Evolutionary conservation across 2,329 filamentous ascomycete species (phyloP).

Genomic region (Nemania sp.): DNA sequence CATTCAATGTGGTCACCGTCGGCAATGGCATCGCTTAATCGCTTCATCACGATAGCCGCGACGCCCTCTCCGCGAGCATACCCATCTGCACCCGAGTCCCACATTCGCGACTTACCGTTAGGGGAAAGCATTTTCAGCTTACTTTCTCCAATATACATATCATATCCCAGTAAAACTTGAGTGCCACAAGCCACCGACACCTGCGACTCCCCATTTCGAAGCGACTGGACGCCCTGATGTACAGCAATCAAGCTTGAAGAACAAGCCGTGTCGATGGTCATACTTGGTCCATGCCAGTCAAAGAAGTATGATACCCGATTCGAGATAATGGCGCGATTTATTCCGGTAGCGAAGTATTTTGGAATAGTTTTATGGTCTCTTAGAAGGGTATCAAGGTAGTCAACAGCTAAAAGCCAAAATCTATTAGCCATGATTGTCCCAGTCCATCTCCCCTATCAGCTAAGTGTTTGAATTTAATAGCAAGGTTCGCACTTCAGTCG

Average conservation of each 20-base stretch:
- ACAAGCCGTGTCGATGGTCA: conserved; percentile 61
- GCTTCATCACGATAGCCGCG: conserved; percentile 52
- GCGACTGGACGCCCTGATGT: conserved; percentile 48
- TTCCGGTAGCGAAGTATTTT: conserved; percentile 42
- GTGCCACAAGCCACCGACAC: conserved; percentile 35
- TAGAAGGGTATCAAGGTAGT: conserved; percentile 28
- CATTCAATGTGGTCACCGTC: conserved; percentile 53
- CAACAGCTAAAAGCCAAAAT: conserved; percentile 1
- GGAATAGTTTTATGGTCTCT: conserved; percentile 24
- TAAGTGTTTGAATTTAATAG: too few relatives aligned
- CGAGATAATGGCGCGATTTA: conserved; percentile 52
- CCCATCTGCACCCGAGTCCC: conserved; percentile 54
- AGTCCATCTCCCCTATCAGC: too few relatives aligned
- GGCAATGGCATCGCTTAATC: conserved; percentile 48
- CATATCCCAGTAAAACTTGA: conserved; percentile 34
- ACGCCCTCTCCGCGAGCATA: conserved; percentile 52
- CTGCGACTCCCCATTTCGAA: conserved; percentile 47
- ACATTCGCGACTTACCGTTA: conserved; percentile 50
- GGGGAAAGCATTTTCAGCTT: conserved; percentile 50
- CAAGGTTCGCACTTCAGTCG: too few relatives aligned
- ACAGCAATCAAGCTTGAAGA: conserved; percentile 55
- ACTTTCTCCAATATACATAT: conserved; percentile 29
- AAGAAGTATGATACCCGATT: conserved; percentile 40
- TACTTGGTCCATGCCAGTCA: conserved; percentile 55
- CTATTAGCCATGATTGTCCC: too few relatives aligned